Evolutionary conservation across 495 filamentous ascomycete genomes (phyloP).

Genomic region (Aspergillus leporis): DNA sequence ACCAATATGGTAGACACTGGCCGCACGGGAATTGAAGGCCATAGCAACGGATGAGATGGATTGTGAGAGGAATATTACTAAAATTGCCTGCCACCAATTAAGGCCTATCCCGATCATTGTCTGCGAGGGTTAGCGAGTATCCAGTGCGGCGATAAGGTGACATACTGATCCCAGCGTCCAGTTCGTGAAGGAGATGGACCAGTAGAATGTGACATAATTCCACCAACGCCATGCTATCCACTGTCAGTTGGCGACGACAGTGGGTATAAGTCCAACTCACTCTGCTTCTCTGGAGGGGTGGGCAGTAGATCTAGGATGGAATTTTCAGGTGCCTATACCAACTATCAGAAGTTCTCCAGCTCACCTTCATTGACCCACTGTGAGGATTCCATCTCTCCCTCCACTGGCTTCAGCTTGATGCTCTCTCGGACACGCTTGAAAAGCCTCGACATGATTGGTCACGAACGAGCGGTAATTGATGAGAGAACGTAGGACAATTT

Average conservation of each 20-base stretch:
- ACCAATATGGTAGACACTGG: slow-evolving; percentile 33
- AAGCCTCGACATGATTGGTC: background rate
- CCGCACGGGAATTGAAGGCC: slow-evolving; percentile 31
- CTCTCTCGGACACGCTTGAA: background rate
- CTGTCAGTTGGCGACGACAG: background rate
- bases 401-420: background rate
- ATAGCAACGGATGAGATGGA: slow-evolving; percentile 41
- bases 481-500: too few species aligned
- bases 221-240: slow-evolving; percentile 32
- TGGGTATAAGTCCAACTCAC: slow-evolving; percentile 5
- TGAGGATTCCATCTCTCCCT: background rate
- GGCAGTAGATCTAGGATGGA: slow-evolving; percentile 15
- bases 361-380: slow-evolving; percentile 1
- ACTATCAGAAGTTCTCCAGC: background rate
- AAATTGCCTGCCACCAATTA: slow-evolving; percentile 47
- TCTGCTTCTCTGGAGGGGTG: slow-evolving; percentile 15
- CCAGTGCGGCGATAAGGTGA: background rate
- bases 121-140: background rate
- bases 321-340: background rate
- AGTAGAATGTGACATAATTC: slow-evolving; percentile 43
- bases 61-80: slow-evolving; percentile 44
- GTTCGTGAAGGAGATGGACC: slow-evolving; percentile 40
- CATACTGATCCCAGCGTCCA: slow-evolving; percentile 38
- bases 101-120: slow-evolving; percentile 44
- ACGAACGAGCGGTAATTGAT: background rate